Conservation (phyloP, 352 stramenopile genomes). For the Elongisporangium prolatum region DNA sequence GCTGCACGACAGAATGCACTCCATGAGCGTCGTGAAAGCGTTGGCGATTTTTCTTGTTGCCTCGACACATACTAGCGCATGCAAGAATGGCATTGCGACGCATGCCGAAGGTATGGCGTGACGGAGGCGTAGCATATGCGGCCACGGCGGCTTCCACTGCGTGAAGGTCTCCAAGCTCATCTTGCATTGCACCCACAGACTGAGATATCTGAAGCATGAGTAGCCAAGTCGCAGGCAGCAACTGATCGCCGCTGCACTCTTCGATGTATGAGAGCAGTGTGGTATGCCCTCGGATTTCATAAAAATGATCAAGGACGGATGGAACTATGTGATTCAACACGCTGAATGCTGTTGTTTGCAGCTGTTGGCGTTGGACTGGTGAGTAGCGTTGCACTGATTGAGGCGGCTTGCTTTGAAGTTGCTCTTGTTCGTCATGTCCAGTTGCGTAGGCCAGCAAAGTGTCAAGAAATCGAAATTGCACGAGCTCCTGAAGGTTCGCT, state of each 20-base stretch:
- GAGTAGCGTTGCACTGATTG: constrained; percentile 34
- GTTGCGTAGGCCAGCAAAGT: constrained; percentile 55
- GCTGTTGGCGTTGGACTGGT: constrained; percentile 32
- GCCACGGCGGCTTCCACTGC: constrained; percentile 48
- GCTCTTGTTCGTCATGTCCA: constrained; percentile 5
- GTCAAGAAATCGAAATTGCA: constrained; percentile 70
- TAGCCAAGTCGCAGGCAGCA: constrained; percentile 41
- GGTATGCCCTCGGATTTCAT: constrained; percentile 43
- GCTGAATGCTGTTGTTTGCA: constrained; percentile 54
- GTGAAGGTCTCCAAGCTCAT: constrained; percentile 35
- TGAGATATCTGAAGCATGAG: constrained; percentile 46
- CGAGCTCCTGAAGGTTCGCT: constrained; percentile 47
- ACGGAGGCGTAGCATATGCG: constrained; percentile 38
- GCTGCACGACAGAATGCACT: constrained; percentile 30
- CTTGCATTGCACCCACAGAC: constrained; percentile 26
- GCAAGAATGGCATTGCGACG: constrained; percentile 57
- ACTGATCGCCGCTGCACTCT: constrained; percentile 24
- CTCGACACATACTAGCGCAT: constrained; percentile 51
- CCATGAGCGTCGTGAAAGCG: constrained; percentile 49
- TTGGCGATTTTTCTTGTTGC: constrained; percentile 40
- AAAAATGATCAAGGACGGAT: constrained; percentile 52
- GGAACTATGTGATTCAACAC: constrained; percentile 51
- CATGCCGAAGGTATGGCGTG: constrained; percentile 51
- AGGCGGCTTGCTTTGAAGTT: not conserved
- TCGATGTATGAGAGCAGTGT: constrained; percentile 51